Conservation (phyloP, 176 grass and related monocot genomes). For the Guadua angustifolia region DNA sequence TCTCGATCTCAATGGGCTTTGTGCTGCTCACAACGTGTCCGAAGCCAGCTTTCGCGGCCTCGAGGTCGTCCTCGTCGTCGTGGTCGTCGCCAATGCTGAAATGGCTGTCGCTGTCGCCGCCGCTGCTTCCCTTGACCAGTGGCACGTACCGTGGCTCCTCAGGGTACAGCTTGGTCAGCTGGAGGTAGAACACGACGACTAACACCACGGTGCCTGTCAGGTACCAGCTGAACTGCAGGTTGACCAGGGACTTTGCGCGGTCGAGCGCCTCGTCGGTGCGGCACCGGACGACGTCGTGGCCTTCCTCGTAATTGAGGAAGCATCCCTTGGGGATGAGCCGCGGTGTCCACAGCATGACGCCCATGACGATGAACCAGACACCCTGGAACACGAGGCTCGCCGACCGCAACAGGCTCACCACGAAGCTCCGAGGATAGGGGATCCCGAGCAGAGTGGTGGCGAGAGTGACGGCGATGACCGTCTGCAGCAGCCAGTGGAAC, state of each 20-base stretch:
- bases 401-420: conserved; percentile 68
- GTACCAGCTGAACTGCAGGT: conserved; percentile 95
- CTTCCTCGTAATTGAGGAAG: conserved; percentile 83
- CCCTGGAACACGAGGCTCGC: conserved; percentile 84
- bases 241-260: conserved; percentile 84
- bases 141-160: conserved; percentile 83
- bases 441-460: conserved; percentile 66
- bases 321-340: conserved; percentile 70
- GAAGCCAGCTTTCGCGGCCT: conserved; percentile 43
- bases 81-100: conserved; percentile 54
- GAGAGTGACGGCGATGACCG: conserved; percentile 71
- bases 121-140: conserved; percentile 49
- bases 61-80: conserved; percentile 69
- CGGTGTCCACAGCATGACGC: conserved; percentile 90
- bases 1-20: conserved; percentile 40
- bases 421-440: conserved; percentile 58
- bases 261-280: conserved; percentile 63
- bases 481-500: conserved; percentile 84
- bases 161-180: conserved; percentile 50
- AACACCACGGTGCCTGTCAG: conserved; percentile 62
- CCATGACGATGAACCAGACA: conserved; percentile 83
- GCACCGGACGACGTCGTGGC: conserved; percentile 75
- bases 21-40: conserved; percentile 28
- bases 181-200: conserved; percentile 63
- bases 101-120: background rate